A percentile compares a stretch with the other conserved stretches of the same genome.
Evolutionary conservation across 148 eudicot genomes (phyloP).

Genomic region (Arctostaphylos glauca): DNA sequence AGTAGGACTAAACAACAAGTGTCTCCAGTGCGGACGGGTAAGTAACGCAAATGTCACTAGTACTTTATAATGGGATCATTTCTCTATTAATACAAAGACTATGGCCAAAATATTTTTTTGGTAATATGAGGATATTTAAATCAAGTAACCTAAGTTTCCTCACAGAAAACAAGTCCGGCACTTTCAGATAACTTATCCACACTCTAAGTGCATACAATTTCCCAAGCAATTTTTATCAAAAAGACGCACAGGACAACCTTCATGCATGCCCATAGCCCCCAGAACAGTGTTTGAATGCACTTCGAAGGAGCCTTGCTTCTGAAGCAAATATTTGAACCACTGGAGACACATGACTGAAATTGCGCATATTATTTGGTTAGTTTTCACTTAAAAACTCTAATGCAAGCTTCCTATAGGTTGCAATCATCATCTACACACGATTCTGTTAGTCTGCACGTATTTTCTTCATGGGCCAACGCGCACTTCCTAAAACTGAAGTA

Average conservation of each 20-base stretch:
- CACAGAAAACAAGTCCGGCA: not conserved
- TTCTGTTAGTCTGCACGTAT: not conserved
- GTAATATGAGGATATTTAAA: not conserved
- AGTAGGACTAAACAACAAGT: not conserved
- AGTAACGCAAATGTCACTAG: not conserved
- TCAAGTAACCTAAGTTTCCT: not conserved
- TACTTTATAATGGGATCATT: not conserved
- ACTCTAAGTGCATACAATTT: not conserved
- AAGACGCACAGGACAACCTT: not conserved
- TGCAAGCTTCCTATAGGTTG: not conserved
- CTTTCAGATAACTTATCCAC: not conserved
- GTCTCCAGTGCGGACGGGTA: too few relatives aligned
- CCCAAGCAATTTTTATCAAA: not conserved
- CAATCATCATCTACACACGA: not conserved
- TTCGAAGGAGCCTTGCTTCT: conserved; percentile 4
- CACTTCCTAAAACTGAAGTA: not conserved
- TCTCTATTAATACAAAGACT: not conserved
- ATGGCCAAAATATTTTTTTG: not conserved
- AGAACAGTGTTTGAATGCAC: not conserved
- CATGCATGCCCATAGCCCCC: not conserved
- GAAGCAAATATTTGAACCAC: not conserved
- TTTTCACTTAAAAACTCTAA: not conserved
- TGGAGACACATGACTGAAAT: not conserved
- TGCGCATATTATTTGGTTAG: not conserved
- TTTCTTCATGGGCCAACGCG: not conserved